phyloP scores from a whole-genome alignment of 176 grass and related monocot species.

The Miscanthus lutarioriparius region DNA sequence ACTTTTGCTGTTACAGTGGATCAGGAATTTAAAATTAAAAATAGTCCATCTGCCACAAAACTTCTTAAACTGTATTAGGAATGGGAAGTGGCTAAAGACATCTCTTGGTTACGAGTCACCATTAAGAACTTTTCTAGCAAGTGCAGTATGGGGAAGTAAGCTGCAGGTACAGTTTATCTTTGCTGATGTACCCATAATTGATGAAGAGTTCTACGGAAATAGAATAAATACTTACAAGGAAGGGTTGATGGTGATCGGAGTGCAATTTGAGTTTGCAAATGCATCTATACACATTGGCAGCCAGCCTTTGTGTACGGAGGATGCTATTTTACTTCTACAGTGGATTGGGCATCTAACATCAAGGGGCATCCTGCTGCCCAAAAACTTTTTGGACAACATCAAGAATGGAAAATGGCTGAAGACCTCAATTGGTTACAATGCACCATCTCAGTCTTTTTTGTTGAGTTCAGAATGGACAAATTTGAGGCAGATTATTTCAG shows the following conservation, averaged over 20 bases:
- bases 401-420: neutral
- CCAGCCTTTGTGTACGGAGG: constrained; percentile 8
- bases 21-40: neutral
- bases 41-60: neutral
- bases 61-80: constrained; percentile 34
- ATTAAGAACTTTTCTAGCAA: constrained; percentile 31
- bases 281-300: constrained; percentile 18
- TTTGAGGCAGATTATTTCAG: constrained; percentile 13
- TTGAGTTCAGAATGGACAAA: constrained; percentile 1
- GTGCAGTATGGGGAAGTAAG: constrained; percentile 12
- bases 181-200: constrained; percentile 35
- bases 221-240: constrained; percentile 35
- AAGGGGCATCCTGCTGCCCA: neutral
- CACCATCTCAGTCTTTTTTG: neutral
- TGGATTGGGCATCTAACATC: constrained; percentile 27
- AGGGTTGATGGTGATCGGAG: constrained; percentile 28
- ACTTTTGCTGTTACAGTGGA: constrained; percentile 40
- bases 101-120: constrained; percentile 22
- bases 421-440: no score
- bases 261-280: constrained; percentile 37
- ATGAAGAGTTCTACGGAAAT: constrained; percentile 40
- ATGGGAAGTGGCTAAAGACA: constrained; percentile 48
- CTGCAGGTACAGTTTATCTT: constrained; percentile 23
- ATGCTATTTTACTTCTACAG: constrained; percentile 20
- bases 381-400: constrained; percentile 21